These are phyloP conservation scores for Cyphellophora europaea DNA, from an alignment of 2,329 filamentous ascomycete genomes.

Conservation along the genomic window DNA sequence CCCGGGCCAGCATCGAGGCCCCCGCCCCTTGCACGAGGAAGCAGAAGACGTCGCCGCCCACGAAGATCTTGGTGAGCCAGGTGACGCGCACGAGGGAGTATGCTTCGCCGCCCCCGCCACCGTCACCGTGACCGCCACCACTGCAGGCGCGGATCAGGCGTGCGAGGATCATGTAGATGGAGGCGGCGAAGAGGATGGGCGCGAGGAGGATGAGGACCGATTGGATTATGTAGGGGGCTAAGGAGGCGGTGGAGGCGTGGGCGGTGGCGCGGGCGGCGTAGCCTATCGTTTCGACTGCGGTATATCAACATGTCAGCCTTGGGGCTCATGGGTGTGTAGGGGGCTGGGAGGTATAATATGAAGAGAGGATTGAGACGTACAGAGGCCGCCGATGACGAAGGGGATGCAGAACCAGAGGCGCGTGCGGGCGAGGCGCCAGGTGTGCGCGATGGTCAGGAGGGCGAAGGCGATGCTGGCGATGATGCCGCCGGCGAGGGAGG, in stretches of 20 bases:
- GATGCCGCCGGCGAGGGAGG: slow-evolving; percentile 27
- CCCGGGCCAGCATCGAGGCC: slow-evolving; percentile 25
- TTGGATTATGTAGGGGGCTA: slow-evolving; percentile 21
- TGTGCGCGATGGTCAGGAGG: slow-evolving; percentile 13
- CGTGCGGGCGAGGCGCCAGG: slow-evolving; percentile 25
- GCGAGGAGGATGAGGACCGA: slow-evolving; percentile 37
- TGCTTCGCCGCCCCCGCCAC: slow-evolving; percentile 18
- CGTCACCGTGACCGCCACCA: too few relatives aligned
- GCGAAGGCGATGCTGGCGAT: slow-evolving; percentile 28
- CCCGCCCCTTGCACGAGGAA: slow-evolving; percentile 37
- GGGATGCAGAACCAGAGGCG: slow-evolving; percentile 32
- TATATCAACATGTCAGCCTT: slow-evolving; percentile 1
- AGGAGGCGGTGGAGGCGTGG: slow-evolving; percentile 7
- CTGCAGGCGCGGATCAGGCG: slow-evolving; percentile 36
- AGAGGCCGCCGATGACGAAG: slow-evolving; percentile 29
- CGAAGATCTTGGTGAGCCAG: slow-evolving; percentile 29
- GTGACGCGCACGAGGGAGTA: slow-evolving; percentile 30
- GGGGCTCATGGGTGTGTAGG: too few relatives aligned
- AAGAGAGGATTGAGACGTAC: slow-evolving; percentile 1
- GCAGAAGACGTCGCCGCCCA: slow-evolving; percentile 32
- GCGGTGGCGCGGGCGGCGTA: slow-evolving; percentile 26
- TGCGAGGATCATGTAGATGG: slow-evolving; percentile 37
- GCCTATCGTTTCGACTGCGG: slow-evolving; percentile 27
- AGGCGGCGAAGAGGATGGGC: slow-evolving; percentile 37
- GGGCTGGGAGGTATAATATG: not conserved